phyloP scores from a whole-genome alignment of 768 basidiomycete species.

The Calvatia gigantea region DNA sequence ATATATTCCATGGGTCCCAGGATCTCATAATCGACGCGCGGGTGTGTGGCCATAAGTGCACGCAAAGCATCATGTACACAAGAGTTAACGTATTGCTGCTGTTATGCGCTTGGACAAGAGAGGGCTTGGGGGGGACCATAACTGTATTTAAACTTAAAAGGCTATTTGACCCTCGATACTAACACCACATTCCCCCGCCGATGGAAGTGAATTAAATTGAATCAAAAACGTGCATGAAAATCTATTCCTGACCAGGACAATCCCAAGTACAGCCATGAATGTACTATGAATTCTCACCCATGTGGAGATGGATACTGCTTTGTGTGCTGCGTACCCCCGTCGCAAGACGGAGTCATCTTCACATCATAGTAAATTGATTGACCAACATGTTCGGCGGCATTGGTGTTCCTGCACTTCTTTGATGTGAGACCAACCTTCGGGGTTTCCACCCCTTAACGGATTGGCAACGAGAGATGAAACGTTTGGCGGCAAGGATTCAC shows the following conservation, averaged over 20 bases:
- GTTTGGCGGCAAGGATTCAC: not conserved
- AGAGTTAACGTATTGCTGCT: not conserved
- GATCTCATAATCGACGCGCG: not conserved
- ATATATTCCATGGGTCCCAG: not conserved
- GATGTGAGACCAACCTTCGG: not conserved
- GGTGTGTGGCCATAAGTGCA: constrained; percentile 3
- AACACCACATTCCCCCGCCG: constrained; percentile 7
- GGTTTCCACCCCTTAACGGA: constrained; percentile 2
- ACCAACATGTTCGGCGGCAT: constrained; percentile 7
- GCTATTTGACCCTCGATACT: constrained; percentile 8
- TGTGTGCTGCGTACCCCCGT: not conserved
- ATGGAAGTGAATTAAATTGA: not conserved
- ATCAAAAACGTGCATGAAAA: not conserved
- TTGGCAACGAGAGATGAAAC: constrained; percentile 5
- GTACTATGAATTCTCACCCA: not conserved
- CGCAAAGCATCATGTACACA: not conserved
- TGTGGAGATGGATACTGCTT: not conserved
- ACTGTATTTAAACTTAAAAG: constrained; percentile 14
- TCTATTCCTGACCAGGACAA: not conserved
- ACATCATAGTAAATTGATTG: constrained; percentile 1
- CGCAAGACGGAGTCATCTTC: too few species aligned
- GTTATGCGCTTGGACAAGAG: not conserved
- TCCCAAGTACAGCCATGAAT: not conserved
- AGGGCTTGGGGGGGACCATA: too few species aligned
- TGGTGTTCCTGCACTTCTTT: constrained; percentile 9